Conservation (phyloP, 2,329 filamentous ascomycete genomes). For the Lasiodiplodia hormozganensis region DNA sequence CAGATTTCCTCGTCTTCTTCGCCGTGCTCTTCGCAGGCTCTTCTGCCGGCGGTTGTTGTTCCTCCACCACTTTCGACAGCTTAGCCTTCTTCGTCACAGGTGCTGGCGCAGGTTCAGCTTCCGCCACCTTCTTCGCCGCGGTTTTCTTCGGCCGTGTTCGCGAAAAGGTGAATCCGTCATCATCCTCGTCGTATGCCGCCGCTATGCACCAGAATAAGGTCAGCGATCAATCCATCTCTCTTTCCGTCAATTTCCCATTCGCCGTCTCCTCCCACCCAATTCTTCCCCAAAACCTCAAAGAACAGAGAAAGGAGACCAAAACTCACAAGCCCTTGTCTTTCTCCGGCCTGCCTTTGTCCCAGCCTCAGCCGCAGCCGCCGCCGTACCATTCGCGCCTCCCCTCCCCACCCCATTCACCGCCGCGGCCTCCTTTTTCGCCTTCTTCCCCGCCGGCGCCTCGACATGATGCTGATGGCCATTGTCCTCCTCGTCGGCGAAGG, state of each 20-base stretch:
- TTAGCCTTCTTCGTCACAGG: constrained; percentile 32
- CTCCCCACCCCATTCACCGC: neutral
- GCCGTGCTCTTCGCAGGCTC: constrained; percentile 38
- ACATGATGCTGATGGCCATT: constrained; percentile 36
- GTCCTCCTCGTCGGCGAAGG: constrained; percentile 43
- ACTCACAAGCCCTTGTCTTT: constrained; percentile 45
- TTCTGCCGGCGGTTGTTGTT: constrained; percentile 33
- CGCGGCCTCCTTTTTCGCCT: constrained; percentile 40
- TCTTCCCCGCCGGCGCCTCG: constrained; percentile 53
- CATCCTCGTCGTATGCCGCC: constrained; percentile 54
- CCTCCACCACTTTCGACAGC: constrained; percentile 28
- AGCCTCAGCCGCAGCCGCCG: neutral
- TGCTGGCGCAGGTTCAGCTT: constrained; percentile 31
- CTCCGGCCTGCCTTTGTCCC: constrained; percentile 43
- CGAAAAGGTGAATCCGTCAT: constrained; percentile 57
- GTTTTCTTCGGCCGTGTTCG: constrained; percentile 42
- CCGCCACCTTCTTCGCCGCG: constrained; percentile 37
- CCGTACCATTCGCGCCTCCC: constrained; percentile 38
- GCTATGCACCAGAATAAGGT: constrained; percentile 29
- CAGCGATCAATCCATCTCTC: constrained; percentile 19
- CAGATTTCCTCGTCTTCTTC: constrained; percentile 36
- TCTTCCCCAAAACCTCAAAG: neutral
- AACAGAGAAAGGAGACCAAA: constrained; percentile 3
- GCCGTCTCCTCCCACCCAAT: constrained; percentile 22
- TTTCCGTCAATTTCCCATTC: constrained; percentile 6